These are phyloP conservation scores for Gossypium raimondii DNA, from an alignment of 345 rosid species.

Conservation along the genomic window DNA sequence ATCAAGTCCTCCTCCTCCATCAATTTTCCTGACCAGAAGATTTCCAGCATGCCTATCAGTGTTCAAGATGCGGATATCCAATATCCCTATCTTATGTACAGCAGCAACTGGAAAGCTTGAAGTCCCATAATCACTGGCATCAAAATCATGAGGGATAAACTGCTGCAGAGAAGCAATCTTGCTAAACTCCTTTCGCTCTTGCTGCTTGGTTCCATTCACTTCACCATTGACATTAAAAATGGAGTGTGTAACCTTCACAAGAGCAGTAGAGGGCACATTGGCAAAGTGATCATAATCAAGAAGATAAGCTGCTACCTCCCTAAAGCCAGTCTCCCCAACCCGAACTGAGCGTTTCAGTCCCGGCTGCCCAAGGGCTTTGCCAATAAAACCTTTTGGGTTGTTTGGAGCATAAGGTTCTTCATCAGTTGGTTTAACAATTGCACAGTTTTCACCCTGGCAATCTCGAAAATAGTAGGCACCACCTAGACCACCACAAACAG, in stretches of 20 bases:
- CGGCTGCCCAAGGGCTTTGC: conserved; percentile 69
- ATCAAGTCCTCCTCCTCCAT: conserved; percentile 64
- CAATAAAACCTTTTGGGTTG: conserved; percentile 76
- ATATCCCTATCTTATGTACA: conserved; percentile 65
- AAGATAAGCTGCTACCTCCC: conserved; percentile 75
- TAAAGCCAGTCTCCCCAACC: conserved; percentile 71
- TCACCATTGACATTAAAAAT: conserved; percentile 61
- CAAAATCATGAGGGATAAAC: conserved; percentile 68
- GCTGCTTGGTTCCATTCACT: conserved; percentile 43
- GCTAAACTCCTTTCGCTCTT: conserved; percentile 46
- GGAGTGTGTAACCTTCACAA: conserved; percentile 60
- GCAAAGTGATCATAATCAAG: conserved; percentile 62
- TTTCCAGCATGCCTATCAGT: conserved; percentile 84
- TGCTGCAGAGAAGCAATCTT: conserved; percentile 78
- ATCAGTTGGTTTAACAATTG: conserved; percentile 69
- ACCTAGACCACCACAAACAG: conserved; percentile 64
- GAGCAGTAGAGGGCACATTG: conserved; percentile 66
- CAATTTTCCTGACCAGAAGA: conserved; percentile 72
- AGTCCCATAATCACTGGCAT: conserved; percentile 69
- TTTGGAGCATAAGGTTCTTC: conserved; percentile 87
- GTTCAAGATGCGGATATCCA: conserved; percentile 65
- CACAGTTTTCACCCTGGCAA: conserved; percentile 51
- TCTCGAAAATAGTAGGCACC: conserved; percentile 74
- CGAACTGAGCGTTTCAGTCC: conserved; percentile 66
- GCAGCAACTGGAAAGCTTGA: conserved; percentile 64